These are phyloP conservation scores for Phytophthora pistaciae DNA, from an alignment of 352 stramenopile species.

Conservation along the genomic window DNA sequence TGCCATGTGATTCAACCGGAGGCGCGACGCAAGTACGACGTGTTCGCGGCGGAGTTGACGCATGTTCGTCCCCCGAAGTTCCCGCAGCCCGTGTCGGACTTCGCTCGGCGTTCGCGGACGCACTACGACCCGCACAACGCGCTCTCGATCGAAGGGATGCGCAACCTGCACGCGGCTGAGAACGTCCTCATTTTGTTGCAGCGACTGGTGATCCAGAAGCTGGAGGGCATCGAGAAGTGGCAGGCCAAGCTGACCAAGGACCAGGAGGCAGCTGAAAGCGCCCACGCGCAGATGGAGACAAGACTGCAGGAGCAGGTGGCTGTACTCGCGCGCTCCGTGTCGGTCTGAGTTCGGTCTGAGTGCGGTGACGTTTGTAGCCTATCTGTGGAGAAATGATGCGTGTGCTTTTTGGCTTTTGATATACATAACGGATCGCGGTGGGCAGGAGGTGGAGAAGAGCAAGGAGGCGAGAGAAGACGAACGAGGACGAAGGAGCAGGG, in stretches of 20 bases:
- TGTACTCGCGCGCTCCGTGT: conserved; percentile 67
- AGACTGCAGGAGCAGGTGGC: conserved; percentile 77
- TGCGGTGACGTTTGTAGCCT: conserved; percentile 29
- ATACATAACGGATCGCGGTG: conserved; percentile 39
- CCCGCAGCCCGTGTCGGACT: conserved; percentile 67
- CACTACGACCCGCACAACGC: conserved; percentile 66
- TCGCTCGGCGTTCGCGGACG: conserved; percentile 58
- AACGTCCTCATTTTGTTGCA: conserved; percentile 87
- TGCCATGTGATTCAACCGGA: conserved; percentile 83
- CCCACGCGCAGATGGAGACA: conserved; percentile 67
- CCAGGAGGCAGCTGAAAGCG: conserved; percentile 59
- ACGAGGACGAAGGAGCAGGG: conserved; percentile 7
- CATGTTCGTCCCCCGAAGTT: conserved; percentile 71
- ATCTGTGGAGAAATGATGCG: conserved; percentile 37
- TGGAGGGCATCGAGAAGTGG: conserved; percentile 86
- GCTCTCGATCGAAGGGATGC: conserved; percentile 78
- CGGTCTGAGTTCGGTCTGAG: conserved; percentile 67
- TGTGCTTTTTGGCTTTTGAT: conserved; percentile 42
- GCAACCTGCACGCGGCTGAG: conserved; percentile 80
- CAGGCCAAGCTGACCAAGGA: conserved; percentile 73
- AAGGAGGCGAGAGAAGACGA: conserved; percentile 10
- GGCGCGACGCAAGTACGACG: conserved; percentile 71
- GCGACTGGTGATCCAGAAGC: conserved; percentile 84
- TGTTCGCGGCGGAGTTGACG: conserved; percentile 64
- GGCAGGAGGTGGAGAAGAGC: conserved; percentile 21